Evolutionary conservation across 257 asterid species (phyloP).

Genomic region (Prunella vulgaris): DNA sequence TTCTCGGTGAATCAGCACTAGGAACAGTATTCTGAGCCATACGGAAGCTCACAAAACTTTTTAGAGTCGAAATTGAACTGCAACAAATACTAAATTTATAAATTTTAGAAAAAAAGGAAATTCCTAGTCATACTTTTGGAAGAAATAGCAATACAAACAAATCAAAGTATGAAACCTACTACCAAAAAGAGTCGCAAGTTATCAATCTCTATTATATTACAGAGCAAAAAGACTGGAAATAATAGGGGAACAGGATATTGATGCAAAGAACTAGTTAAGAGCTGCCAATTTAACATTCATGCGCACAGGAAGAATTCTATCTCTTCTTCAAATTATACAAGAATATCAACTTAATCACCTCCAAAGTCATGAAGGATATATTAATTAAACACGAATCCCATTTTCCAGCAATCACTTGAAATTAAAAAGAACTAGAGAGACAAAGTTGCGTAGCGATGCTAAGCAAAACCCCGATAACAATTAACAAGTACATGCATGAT

Average conservation of each 20-base stretch:
- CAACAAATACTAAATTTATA: neutral
- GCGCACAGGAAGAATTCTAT: neutral
- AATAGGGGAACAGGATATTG: neutral
- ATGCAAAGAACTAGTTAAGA: neutral
- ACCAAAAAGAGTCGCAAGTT: neutral
- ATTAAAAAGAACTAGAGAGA: neutral
- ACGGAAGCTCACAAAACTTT: constrained; percentile 11
- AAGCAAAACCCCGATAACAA: constrained; percentile 10
- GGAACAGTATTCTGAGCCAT: constrained; percentile 62
- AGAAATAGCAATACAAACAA: neutral
- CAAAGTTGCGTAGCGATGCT: neutral
- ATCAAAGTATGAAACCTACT: neutral
- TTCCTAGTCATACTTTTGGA: neutral
- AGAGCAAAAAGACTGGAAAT: neutral
- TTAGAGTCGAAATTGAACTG: constrained; percentile 10
- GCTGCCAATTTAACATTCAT: no score
- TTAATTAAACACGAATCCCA: neutral
- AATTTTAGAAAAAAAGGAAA: neutral
- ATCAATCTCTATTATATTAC: neutral
- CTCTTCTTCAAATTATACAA: neutral
- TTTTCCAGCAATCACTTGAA: neutral
- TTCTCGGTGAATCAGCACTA: constrained; percentile 71
- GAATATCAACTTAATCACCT: neutral
- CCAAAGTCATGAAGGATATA: neutral
- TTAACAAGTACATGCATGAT: neutral